Conservation (phyloP, 805 yeast species). For the Yamadazyma ubonensis region DNA sequence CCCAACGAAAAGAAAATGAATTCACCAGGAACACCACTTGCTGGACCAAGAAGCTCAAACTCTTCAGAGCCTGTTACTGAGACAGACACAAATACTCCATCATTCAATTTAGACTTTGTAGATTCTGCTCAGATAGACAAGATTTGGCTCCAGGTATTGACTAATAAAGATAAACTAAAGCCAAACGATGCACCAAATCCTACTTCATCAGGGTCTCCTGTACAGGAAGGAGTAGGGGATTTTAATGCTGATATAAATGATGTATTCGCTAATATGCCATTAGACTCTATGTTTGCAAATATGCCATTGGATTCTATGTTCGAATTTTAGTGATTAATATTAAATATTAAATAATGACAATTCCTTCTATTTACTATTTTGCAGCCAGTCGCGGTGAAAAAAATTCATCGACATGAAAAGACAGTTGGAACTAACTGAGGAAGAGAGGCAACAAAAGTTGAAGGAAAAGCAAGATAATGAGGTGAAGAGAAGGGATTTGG, state of each 20-base stretch:
- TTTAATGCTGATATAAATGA: neutral
- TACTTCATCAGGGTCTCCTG: neutral
- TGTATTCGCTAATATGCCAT: neutral
- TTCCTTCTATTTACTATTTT: too few relatives aligned
- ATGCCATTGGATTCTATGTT: slow-evolving; percentile 1
- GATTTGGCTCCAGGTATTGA: slow-evolving; percentile 35
- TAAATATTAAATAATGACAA: too few relatives aligned
- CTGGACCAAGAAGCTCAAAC: neutral
- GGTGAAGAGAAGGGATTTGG: slow-evolving; percentile 28
- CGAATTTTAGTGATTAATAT: too few relatives aligned
- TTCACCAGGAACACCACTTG: neutral
- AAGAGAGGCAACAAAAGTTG: slow-evolving; percentile 9
- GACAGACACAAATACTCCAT: neutral
- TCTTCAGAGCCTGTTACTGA: neutral
- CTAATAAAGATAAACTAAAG: slow-evolving; percentile 11
- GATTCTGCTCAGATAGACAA: slow-evolving; percentile 32
- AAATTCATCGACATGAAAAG: slow-evolving; percentile 10
- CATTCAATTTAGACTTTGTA: slow-evolving; percentile 19
- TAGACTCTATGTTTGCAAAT: neutral
- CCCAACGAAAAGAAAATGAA: too few relatives aligned
- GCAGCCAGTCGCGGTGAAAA: slow-evolving; percentile 7
- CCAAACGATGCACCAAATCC: neutral
- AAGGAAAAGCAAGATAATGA: slow-evolving; percentile 14
- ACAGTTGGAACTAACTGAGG: slow-evolving; percentile 10
- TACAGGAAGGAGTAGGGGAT: slow-evolving; percentile 4